These are phyloP conservation scores for Leucocoprinus sp. DNA, from an alignment of 768 basidiomycete genomes.

Conservation along the genomic window DNA sequence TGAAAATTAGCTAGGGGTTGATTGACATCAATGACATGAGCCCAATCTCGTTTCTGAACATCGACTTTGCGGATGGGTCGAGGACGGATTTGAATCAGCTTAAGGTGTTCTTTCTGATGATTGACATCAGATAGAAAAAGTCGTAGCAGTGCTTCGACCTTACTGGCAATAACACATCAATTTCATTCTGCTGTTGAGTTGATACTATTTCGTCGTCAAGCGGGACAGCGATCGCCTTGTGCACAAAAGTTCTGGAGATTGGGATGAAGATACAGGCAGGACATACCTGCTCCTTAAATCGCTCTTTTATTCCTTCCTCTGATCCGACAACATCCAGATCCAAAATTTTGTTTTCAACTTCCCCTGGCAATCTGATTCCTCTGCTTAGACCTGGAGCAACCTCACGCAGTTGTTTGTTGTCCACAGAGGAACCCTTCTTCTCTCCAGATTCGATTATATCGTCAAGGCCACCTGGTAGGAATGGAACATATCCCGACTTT, in stretches of 20 bases:
- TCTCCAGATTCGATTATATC: conserved; percentile 32
- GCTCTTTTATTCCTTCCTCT: conserved; percentile 18
- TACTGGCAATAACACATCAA: conserved; percentile 75
- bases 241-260: neutral
- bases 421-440: conserved; percentile 18
- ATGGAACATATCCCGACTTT: conserved; percentile 88
- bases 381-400: conserved; percentile 79
- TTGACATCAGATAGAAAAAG: neutral
- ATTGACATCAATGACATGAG: conserved; percentile 92
- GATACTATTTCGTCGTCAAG: conserved; percentile 12
- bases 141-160: conserved; percentile 25
- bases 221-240: conserved; percentile 8
- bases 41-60: conserved; percentile 88
- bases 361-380: conserved; percentile 66
- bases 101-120: conserved; percentile 48
- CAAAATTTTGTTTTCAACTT: conserved; percentile 38
- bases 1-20: conserved; percentile 83
- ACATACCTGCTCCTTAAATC: conserved; percentile 16
- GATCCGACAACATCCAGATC: conserved; percentile 22
- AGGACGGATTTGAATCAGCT: conserved; percentile 36
- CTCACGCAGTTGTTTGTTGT: conserved; percentile 47
- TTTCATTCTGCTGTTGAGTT: conserved; percentile 33
- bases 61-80: conserved; percentile 35
- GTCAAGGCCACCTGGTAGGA: conserved; percentile 90
- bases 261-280: neutral